phyloP scores from a whole-genome alignment of 164 flowering plant genomes.

The Akebia trifoliata region DNA sequence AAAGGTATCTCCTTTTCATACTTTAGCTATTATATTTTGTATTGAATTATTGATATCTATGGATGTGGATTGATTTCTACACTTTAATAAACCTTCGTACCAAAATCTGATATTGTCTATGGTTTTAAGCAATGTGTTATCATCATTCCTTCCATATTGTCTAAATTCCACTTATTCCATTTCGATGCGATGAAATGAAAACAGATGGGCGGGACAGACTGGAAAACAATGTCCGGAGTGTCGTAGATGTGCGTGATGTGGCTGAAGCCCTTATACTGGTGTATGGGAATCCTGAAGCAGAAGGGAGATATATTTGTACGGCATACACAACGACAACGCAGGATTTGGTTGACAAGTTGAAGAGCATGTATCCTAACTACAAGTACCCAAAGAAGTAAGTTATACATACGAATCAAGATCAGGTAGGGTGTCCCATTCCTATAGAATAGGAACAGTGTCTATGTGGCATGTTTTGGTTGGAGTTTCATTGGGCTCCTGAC shows the following conservation, averaged over 20 bases:
- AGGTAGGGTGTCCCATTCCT: too few relatives aligned
- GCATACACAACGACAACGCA: not conserved
- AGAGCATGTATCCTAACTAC: slow-evolving; percentile 13
- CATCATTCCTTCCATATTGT: too few relatives aligned
- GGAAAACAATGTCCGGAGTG: slow-evolving; percentile 16
- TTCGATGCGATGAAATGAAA: not conserved
- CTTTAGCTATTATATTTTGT: too few relatives aligned
- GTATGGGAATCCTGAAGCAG: slow-evolving; percentile 50
- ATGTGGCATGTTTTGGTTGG: not conserved
- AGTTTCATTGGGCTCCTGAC: too few relatives aligned
- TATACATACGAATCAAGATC: too few relatives aligned
- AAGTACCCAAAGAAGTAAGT: slow-evolving; percentile 17
- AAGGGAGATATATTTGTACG: slow-evolving; percentile 28
- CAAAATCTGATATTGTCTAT: too few relatives aligned
- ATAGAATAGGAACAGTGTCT: not conserved
- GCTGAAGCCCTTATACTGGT: slow-evolving; percentile 42
- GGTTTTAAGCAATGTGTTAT: too few relatives aligned
- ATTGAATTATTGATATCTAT: too few relatives aligned
- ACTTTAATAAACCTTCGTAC: too few relatives aligned
- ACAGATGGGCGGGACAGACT: slow-evolving; percentile 27
- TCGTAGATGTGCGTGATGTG: slow-evolving; percentile 60
- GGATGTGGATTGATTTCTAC: too few relatives aligned
- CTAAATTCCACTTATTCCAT: too few relatives aligned
- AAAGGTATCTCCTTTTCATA: too few relatives aligned
- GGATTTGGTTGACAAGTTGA: slow-evolving; percentile 8